phyloP scores from a whole-genome alignment of 768 basidiomycete species.

The Boletus bicolor region DNA sequence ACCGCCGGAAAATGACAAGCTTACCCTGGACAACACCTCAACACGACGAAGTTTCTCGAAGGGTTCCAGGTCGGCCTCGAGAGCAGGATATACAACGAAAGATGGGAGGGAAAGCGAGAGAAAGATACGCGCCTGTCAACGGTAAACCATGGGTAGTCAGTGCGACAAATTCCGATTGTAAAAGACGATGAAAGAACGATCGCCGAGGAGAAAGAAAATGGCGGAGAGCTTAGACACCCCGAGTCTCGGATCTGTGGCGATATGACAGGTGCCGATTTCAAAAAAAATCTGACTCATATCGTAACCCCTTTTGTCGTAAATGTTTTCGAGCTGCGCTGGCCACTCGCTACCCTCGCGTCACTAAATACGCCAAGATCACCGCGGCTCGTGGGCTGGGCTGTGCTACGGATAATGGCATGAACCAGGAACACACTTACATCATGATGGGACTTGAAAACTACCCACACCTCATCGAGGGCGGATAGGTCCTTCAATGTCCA shows the following conservation, averaged over 20 bases:
- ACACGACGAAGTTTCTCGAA: conserved; percentile 53
- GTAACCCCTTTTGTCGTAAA: conserved; percentile 2
- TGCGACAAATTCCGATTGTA: conserved; percentile 12
- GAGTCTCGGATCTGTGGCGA: conserved; percentile 3
- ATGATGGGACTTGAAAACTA: conserved; percentile 56
- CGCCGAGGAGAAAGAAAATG: conserved; percentile 16
- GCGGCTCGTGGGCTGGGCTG: conserved; percentile 3
- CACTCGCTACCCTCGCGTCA: not conserved
- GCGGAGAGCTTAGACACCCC: not conserved
- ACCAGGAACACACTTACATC: conserved; percentile 44
- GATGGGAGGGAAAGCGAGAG: conserved; percentile 48
- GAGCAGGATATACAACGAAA: conserved; percentile 51
- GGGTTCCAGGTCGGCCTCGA: conserved; percentile 62
- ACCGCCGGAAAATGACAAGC: not conserved
- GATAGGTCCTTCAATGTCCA: conserved; percentile 45
- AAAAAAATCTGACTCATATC: conserved; percentile 18
- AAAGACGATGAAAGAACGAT: conserved; percentile 11
- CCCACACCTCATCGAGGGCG: conserved; percentile 44
- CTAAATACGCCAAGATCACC: not conserved
- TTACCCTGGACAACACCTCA: conserved; percentile 30
- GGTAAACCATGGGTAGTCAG: conserved; percentile 10
- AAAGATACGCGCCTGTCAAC: conserved; percentile 50
- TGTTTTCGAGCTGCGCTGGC: not conserved
- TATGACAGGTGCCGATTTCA: conserved; percentile 17
- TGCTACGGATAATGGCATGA: not conserved